Evolutionary conservation across 371 early-diverging fungal species (phyloP).

Genomic region (Sporodiniella umbellata): DNA sequence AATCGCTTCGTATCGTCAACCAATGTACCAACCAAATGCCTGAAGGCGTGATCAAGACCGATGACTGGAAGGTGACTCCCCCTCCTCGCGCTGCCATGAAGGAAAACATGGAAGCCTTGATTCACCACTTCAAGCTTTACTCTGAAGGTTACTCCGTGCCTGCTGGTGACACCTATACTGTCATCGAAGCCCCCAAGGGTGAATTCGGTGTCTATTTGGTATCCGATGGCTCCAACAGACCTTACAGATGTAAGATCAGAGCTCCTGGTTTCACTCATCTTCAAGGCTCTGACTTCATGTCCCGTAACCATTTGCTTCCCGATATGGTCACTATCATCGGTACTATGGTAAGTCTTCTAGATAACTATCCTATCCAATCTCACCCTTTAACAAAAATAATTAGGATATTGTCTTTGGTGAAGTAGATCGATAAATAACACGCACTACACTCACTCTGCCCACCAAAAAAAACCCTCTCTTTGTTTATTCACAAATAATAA

Average conservation of each 20-base stretch:
- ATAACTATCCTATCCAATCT: neutral
- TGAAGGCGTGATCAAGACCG: conserved; percentile 90
- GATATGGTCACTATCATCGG: conserved; percentile 95
- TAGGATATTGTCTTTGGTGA: conserved; percentile 95
- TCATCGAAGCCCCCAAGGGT: conserved; percentile 97
- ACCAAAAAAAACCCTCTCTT: no score
- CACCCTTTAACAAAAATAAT: conserved; percentile 9
- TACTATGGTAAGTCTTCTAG: conserved; percentile 53
- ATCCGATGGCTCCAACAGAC: conserved; percentile 88
- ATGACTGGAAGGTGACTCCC: conserved; percentile 93
- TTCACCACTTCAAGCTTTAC: conserved; percentile 97
- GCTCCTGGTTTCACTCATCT: conserved; percentile 98
- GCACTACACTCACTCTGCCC: neutral
- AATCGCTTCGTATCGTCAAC: conserved; percentile 89
- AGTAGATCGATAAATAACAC: conserved; percentile 64
- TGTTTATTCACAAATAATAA: no score
- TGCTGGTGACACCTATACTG: conserved; percentile 94
- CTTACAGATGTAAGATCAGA: conserved; percentile 96
- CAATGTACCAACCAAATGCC: conserved; percentile 97
- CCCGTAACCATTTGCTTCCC: conserved; percentile 88
- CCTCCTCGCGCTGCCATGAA: conserved; percentile 96
- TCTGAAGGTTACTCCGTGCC: conserved; percentile 97
- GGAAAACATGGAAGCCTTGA: conserved; percentile 97
- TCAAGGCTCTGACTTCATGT: conserved; percentile 87
- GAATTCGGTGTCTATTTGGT: conserved; percentile 93